A percentile compares a stretch with the other conserved stretches of the same genome.
Evolutionary conservation across 768 basidiomycete species (phyloP).

Genomic region (Phylloporus scabripes): DNA sequence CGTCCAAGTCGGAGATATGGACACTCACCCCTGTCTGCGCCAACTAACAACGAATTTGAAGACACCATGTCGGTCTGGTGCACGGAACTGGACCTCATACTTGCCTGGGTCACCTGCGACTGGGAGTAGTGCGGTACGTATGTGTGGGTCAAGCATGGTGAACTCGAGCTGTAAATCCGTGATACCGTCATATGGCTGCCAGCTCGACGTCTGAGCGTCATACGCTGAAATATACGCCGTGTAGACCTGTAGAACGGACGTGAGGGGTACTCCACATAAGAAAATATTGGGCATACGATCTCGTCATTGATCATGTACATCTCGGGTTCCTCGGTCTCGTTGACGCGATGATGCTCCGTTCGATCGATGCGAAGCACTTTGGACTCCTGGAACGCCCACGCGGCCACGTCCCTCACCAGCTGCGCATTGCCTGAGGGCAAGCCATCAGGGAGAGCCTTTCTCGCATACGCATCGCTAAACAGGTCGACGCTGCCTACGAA

Average conservation of each 20-base stretch:
- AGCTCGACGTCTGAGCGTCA: constrained; percentile 47
- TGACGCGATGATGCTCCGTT: constrained; percentile 66
- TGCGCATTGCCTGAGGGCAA: constrained; percentile 67
- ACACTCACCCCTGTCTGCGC: constrained; percentile 77
- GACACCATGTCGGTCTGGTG: constrained; percentile 94
- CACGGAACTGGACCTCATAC: constrained; percentile 81
- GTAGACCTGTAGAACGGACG: constrained; percentile 50
- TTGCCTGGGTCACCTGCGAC: constrained; percentile 52
- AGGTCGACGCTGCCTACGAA: constrained; percentile 80
- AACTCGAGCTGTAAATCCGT: constrained; percentile 90
- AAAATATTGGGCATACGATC: constrained; percentile 44
- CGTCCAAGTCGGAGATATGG: not conserved
- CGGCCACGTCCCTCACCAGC: constrained; percentile 67
- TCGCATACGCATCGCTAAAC: constrained; percentile 71
- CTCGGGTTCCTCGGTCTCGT: constrained; percentile 55
- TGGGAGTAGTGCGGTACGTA: constrained; percentile 71
- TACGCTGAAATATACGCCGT: constrained; percentile 67
- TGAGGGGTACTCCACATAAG: not conserved
- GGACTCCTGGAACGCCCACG: constrained; percentile 90
- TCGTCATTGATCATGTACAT: constrained; percentile 84
- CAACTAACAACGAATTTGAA: constrained; percentile 95
- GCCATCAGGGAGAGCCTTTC: constrained; percentile 56
- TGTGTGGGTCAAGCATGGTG: constrained; percentile 97
- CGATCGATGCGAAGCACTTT: constrained; percentile 74
- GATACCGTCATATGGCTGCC: constrained; percentile 69